Base-by-base conservation (phyloP, 495 filamentous ascomycete genomes). In the Penicillium fimorum region DNA sequence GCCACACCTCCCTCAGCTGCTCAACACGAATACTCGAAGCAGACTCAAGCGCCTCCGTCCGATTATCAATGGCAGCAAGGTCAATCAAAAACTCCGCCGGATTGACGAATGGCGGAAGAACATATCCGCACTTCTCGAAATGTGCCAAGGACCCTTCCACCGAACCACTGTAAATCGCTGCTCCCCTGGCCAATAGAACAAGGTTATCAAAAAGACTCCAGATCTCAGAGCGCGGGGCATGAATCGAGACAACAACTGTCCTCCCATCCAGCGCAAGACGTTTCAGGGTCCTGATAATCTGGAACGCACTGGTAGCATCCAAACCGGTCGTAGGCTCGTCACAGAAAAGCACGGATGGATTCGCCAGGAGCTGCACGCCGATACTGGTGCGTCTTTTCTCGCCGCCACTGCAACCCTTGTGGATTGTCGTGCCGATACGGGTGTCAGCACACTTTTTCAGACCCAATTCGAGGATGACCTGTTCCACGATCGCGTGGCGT, bases 301-400 rank as follows among this genome's bases (percentile, higher is more conserved):
- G 86, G 58, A 81, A 90, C n/a, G 88, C 88, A 58, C 82, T 87
- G 12, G 86, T 87, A 8, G 87, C 85, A 70, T 91, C 87, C 11
- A 90, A 72, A 0, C 87, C 87, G 0, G 88, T 90, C 0, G 88
- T 91, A 1, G 88, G 87, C 59, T 91, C 88, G 52, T 91, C 88
- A 13, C 88, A 76, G 61, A 90, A 91, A 9, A 91, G 62, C 7
- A 91, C 81, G 13, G 84, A 89, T 3, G 88, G 87, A 60, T 90
- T 91, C 2, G 87, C 80, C 30, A 91, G 73, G 53, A 90, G 75
- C 68, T 90, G 88, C 22, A 91, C 87, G 11, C 87, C 88, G 56
- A 91, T 86, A 54, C 84, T 87, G 2, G 82, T 84, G 47, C 88
- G 77, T 57, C 88, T 78, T 71, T 89, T 91, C 65, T 90, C 88